These are phyloP conservation scores for Hypsizygus marmoreus DNA, from an alignment of 768 basidiomycete species.

Conservation along the genomic window DNA sequence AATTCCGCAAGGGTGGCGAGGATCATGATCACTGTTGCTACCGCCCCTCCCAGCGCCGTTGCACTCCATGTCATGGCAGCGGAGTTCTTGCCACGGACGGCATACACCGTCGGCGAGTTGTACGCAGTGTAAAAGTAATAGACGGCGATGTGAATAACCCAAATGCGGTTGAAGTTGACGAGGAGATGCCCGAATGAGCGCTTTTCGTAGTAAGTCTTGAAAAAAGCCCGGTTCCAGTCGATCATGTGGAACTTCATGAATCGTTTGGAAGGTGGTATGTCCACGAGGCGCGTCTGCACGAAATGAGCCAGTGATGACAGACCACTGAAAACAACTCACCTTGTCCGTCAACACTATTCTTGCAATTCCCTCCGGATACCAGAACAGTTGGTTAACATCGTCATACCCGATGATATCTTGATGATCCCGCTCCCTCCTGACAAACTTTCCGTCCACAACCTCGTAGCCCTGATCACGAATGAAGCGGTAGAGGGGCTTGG, in stretches of 20 bases:
- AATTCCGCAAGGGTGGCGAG: slow-evolving; percentile 93
- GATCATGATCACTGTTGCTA: slow-evolving; percentile 97
- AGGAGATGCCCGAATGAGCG: slow-evolving; percentile 95
- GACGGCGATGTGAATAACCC: slow-evolving; percentile 94
- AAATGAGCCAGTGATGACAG: slow-evolving; percentile 8
- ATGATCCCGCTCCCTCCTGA: slow-evolving; percentile 91
- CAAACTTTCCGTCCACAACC: slow-evolving; percentile 92
- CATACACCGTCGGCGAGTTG: slow-evolving; percentile 89
- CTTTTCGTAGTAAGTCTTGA: slow-evolving; percentile 99
- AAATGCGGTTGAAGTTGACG: slow-evolving; percentile 99
- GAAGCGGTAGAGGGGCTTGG: slow-evolving; percentile 94
- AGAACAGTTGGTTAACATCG: slow-evolving; percentile 98
- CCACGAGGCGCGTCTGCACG: slow-evolving; percentile 81
- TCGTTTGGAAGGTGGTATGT: slow-evolving; percentile 86
- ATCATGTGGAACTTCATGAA: slow-evolving; percentile 98
- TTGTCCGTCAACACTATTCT: slow-evolving; percentile 88
- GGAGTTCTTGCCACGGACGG: slow-evolving; percentile 51
- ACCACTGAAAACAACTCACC: slow-evolving; percentile 39
- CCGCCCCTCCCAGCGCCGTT: slow-evolving; percentile 91
- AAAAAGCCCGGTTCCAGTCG: slow-evolving; percentile 95
- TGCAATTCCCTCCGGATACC: slow-evolving; percentile 99
- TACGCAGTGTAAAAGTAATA: slow-evolving; percentile 97
- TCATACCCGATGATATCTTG: slow-evolving; percentile 96
- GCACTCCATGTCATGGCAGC: slow-evolving; percentile 92
- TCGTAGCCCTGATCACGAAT: slow-evolving; percentile 98